These are phyloP conservation scores for Cinchona pubescens DNA, from an alignment of 257 asterid genomes.

Conservation along the genomic window DNA sequence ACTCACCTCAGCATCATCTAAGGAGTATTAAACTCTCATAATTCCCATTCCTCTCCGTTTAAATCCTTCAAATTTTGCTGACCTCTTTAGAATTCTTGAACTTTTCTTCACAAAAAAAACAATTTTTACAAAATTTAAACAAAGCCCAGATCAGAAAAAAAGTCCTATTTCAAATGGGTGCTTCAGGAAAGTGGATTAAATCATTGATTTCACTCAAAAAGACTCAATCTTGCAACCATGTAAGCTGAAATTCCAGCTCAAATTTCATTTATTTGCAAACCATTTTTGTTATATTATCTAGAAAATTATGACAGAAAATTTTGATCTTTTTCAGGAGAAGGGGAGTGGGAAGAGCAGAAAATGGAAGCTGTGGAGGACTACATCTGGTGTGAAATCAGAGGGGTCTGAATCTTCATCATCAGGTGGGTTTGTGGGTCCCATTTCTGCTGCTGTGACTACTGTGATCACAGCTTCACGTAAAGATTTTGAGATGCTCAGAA, in stretches of 20 bases:
- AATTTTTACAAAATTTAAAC: neutral
- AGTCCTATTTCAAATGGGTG: slow-evolving; percentile 53
- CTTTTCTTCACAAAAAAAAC: neutral
- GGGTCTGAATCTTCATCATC: slow-evolving; percentile 46
- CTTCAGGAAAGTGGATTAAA: slow-evolving; percentile 83
- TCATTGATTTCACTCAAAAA: slow-evolving; percentile 63
- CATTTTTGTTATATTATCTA: neutral
- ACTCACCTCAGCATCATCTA: neutral
- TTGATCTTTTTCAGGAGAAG: slow-evolving; percentile 38
- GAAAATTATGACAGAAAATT: neutral
- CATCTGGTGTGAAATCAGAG: slow-evolving; percentile 58
- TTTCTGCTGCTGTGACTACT: slow-evolving; percentile 84
- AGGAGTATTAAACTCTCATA: slow-evolving; percentile 9
- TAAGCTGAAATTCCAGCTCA: slow-evolving; percentile 23
- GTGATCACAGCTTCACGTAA: slow-evolving; percentile 74
- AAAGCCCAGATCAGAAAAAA: neutral
- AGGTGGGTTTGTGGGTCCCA: slow-evolving; percentile 44
- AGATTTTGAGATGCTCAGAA: slow-evolving; percentile 60
- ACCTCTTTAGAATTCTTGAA: slow-evolving; percentile 5
- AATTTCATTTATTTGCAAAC: neutral
- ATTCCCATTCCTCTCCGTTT: neutral
- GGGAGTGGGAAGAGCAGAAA: slow-evolving; percentile 60
- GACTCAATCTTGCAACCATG: slow-evolving; percentile 44
- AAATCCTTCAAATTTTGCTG: neutral
- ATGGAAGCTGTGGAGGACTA: slow-evolving; percentile 96